Evolutionary conservation across 2,329 filamentous ascomycete genomes (phyloP), one percentile per base, ranked within the genome.

Genomic region (Exophiala sp.): DNA sequence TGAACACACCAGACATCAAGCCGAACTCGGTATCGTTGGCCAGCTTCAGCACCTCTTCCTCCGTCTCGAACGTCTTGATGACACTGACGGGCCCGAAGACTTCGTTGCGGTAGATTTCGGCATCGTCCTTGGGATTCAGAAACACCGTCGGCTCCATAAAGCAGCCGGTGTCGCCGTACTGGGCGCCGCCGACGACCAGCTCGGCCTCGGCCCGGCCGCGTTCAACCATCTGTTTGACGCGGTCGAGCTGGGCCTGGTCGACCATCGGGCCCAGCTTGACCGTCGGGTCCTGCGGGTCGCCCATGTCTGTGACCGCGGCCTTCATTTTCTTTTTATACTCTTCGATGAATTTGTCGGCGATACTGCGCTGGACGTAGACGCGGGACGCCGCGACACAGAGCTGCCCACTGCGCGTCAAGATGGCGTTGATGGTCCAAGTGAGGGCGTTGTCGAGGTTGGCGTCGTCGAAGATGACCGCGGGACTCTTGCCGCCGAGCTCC

Each of bases 211-310:
- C 61, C 55, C 70, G 69, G 1, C 67, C 71, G 34, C 63, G 58
- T 16, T 70, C 61, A 23, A 74, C 66, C 50, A 70, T 73, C 0
- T 60, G 60, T 0, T 69, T 56, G 4, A 74, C 66, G 2, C 64
- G 59, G 19, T 73, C 68, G 44, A 69, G 71, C 53, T 74, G 71
- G 0, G 63, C 59, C 22, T 67, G 65, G 10, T 69, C 69, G 4
- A 71, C 68, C 50, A 71, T 68, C 0, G 72, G 71, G 2, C 71
- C 70, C 23, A 70, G 65, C 60, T 62, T 67, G 1, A 68, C 69
- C 27, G 71, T 73, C 57, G 83, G 79, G 3, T 76, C 74, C 65
- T 87, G 88, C 0, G 84, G 85, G 61, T 88, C 79, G 52, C 75
- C 73, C 43, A 82, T 75, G 13, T 51, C 55, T 46, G 64, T 60